Conservation (phyloP, 2,329 filamentous ascomycete genomes). For the Clathrospora elynae region DNA sequence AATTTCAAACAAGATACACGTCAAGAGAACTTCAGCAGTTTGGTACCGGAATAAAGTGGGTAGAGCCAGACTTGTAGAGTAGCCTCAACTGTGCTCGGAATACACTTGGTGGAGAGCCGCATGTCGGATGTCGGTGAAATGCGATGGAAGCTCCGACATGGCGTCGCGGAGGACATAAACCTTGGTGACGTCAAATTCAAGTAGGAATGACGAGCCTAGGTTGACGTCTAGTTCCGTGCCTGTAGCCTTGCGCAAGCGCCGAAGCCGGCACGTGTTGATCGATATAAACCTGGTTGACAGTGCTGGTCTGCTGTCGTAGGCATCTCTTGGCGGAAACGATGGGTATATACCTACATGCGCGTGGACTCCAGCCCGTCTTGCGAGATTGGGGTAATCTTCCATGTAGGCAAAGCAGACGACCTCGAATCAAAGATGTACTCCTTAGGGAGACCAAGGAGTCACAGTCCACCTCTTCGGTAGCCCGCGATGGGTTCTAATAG, state of each 20-base stretch:
- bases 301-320: slow-evolving; percentile 2
- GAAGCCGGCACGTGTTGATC: slow-evolving; percentile 4
- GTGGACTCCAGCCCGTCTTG: too few species aligned
- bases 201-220: neutral
- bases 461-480: too few species aligned
- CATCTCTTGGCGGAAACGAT: neutral
- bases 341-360: too few species aligned
- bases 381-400: too few species aligned
- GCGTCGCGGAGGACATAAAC: neutral
- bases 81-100: slow-evolving; percentile 17
- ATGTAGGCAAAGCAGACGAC: too few species aligned
- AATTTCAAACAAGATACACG: slow-evolving; percentile 8
- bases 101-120: slow-evolving; percentile 40
- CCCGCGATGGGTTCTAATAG: too few species aligned
- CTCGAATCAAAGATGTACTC: too few species aligned
- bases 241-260: slow-evolving; percentile 7
- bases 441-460: too few species aligned
- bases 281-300: slow-evolving; percentile 2
- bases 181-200: slow-evolving; percentile 9
- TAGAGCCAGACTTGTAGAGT: too few species aligned
- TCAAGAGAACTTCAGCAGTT: too few species aligned
- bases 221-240: neutral
- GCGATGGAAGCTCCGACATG: slow-evolving; percentile 24
- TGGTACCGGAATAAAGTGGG: too few species aligned
- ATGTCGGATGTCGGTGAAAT: slow-evolving; percentile 33